Percentiles rank a stretch among this genome's conserved stretches.
Evolutionary conservation across 2,329 filamentous ascomycete genomes (phyloP).

Genomic region (Phaeosphaeria sp.): DNA sequence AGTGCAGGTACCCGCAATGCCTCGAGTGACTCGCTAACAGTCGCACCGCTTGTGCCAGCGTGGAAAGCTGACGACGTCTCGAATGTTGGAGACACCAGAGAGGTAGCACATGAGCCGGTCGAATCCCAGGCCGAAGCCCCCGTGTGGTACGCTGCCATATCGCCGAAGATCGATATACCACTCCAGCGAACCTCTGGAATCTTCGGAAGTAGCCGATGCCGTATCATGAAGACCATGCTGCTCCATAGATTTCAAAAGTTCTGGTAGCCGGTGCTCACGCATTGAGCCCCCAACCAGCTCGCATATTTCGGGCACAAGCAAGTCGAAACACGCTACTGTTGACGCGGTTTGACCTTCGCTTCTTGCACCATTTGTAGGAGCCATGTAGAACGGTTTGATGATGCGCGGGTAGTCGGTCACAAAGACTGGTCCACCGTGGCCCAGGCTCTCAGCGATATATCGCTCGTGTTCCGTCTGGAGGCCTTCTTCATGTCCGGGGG

Average conservation of each 20-base stretch:
- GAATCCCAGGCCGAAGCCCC: conserved; percentile 89
- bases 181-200: conserved; percentile 57
- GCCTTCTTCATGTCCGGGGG: conserved; percentile 73
- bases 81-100: conserved; percentile 78
- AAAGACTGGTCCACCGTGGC: conserved; percentile 75
- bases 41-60: conserved; percentile 68
- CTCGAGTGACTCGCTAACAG: conserved; percentile 42
- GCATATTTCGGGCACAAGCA: conserved; percentile 83
- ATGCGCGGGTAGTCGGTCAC: conserved; percentile 89
- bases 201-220: conserved; percentile 17
- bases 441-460: conserved; percentile 75
- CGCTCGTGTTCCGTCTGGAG: conserved; percentile 93
- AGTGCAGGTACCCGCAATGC: neutral
- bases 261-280: conserved; percentile 78
- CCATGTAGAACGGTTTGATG: conserved; percentile 94
- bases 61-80: conserved; percentile 86
- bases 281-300: conserved; percentile 89
- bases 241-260: conserved; percentile 74
- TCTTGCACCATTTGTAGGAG: conserved; percentile 49
- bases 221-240: conserved; percentile 65
- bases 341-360: conserved; percentile 16
- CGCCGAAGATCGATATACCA: conserved; percentile 91
- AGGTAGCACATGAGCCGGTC: conserved; percentile 87
- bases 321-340: conserved; percentile 89
- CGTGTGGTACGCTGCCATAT: conserved; percentile 91